Evolutionary conservation across 768 basidiomycete species (phyloP).

Genomic region (Boletus pseudopeckii): DNA sequence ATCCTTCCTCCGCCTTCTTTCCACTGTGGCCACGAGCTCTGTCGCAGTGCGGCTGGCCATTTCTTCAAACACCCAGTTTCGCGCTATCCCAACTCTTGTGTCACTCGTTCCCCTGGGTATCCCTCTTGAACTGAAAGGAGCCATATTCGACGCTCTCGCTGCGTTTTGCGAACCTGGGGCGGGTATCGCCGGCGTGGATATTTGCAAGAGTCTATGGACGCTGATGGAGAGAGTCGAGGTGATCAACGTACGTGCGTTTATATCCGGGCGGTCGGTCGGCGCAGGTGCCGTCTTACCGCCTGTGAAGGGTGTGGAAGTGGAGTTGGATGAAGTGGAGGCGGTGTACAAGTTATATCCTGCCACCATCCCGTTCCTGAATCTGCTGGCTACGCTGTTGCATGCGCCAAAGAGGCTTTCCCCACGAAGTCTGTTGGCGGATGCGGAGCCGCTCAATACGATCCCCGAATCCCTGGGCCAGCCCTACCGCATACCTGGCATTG

Average conservation of each 20-base stretch:
- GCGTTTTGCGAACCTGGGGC: conserved; percentile 84
- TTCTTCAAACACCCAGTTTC: conserved; percentile 71
- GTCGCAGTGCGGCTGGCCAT: conserved; percentile 76
- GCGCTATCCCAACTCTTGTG: conserved; percentile 76
- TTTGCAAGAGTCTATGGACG: conserved; percentile 80
- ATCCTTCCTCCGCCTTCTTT: conserved; percentile 76
- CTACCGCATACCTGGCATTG: conserved; percentile 75
- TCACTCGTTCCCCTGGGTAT: conserved; percentile 74
- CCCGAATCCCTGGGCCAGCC: conserved; percentile 79
- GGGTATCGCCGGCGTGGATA: conserved; percentile 66
- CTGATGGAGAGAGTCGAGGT: conserved; percentile 83
- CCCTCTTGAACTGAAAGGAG: conserved; percentile 89
- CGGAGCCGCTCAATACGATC: conserved; percentile 66
- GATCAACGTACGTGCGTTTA: conserved; percentile 62
- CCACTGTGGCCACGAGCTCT: conserved; percentile 71
- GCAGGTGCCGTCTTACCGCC: conserved; percentile 42
- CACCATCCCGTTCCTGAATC: conserved; percentile 82
- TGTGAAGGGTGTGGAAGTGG: conserved; percentile 77
- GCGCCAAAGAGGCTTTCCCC: conserved; percentile 70
- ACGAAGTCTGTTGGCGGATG: conserved; percentile 54
- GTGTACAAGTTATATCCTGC: conserved; percentile 77
- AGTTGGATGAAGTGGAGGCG: conserved; percentile 85
- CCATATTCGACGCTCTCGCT: conserved; percentile 74
- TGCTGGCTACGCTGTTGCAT: conserved; percentile 81
- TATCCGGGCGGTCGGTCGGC: conserved; percentile 24